phyloP scores from a whole-genome alignment of 2,329 filamentous ascomycete genomes.

The Monilinia fructigena region DNA sequence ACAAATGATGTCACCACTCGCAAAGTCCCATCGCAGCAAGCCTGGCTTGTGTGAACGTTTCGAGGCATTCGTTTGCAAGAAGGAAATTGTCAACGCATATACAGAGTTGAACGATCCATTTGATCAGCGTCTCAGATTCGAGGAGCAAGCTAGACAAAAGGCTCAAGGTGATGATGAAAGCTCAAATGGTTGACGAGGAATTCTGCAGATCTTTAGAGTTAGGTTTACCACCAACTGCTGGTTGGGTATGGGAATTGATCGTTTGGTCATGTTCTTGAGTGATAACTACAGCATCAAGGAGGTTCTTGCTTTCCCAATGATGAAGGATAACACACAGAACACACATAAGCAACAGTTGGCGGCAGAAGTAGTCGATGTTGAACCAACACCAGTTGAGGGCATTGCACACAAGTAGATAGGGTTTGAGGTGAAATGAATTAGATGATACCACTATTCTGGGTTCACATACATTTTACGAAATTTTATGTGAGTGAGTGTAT shows the following conservation, averaged over 20 bases:
- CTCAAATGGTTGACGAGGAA: constrained; percentile 92
- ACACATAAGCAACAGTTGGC: constrained; percentile 51
- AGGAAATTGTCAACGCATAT: constrained; percentile 93
- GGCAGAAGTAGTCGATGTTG: constrained; percentile 61
- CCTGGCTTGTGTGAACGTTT: constrained; percentile 93
- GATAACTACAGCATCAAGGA: constrained; percentile 96
- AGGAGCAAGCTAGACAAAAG: constrained; percentile 96
- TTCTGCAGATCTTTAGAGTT: constrained; percentile 90
- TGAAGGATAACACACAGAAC: constrained; percentile 75
- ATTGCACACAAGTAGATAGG: constrained; percentile 40
- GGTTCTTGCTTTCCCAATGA: constrained; percentile 94
- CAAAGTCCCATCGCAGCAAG: constrained; percentile 85
- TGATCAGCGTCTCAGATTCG: constrained; percentile 86
- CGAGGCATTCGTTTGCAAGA: constrained; percentile 95
- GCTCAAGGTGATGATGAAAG: constrained; percentile 97
- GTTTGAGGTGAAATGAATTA: background rate
- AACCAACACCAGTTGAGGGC: constrained; percentile 60
- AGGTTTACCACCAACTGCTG: constrained; percentile 87
- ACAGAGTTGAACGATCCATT: constrained; percentile 98
- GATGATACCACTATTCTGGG: background rate
- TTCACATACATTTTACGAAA: background rate
- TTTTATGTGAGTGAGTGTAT: background rate
- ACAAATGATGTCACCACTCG: constrained; percentile 89
- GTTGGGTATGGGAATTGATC: constrained; percentile 96
- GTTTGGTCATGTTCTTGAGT: constrained; percentile 91